phyloP scores from a whole-genome alignment of 2,329 filamentous ascomycete genomes.

The Chrysoporthe deuterocubensis region DNA sequence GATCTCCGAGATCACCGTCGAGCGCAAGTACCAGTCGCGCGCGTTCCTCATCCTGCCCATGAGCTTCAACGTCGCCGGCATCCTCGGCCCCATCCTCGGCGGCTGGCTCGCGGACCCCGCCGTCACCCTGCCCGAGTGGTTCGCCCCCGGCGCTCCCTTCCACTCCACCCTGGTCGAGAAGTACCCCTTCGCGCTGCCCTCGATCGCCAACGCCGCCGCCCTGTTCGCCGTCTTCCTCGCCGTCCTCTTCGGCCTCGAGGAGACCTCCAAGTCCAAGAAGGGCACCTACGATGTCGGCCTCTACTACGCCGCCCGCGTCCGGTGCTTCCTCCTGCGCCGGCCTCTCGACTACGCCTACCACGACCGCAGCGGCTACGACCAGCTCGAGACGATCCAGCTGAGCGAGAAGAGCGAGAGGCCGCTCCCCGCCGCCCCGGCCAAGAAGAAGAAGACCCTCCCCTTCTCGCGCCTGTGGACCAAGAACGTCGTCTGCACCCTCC shows the following conservation, averaged over 20 bases:
- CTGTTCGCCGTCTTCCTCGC: conserved; percentile 58
- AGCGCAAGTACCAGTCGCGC: conserved; percentile 52
- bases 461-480: conserved; percentile 52
- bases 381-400: conserved; percentile 33
- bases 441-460: conserved; percentile 32
- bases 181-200: conserved; percentile 73
- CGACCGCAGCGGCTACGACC: conserved; percentile 38
- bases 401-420: conserved; percentile 26
- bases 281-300: conserved; percentile 51
- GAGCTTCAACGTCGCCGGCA: conserved; percentile 52
- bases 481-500: conserved; percentile 56
- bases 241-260: conserved; percentile 67
- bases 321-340: conserved; percentile 28
- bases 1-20: conserved; percentile 53
- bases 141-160: conserved; percentile 62
- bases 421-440: conserved; percentile 6
- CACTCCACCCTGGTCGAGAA: conserved; percentile 66
- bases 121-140: conserved; percentile 62
- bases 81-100: conserved; percentile 58
- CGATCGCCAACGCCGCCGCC: conserved; percentile 66
- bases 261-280: conserved; percentile 53
- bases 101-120: conserved; percentile 71
- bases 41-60: conserved; percentile 53
- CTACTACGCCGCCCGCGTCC: conserved; percentile 40
- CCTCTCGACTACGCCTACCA: conserved; percentile 36